Conservation (phyloP, 257 asterid genomes). For the Echites panduratus region DNA sequence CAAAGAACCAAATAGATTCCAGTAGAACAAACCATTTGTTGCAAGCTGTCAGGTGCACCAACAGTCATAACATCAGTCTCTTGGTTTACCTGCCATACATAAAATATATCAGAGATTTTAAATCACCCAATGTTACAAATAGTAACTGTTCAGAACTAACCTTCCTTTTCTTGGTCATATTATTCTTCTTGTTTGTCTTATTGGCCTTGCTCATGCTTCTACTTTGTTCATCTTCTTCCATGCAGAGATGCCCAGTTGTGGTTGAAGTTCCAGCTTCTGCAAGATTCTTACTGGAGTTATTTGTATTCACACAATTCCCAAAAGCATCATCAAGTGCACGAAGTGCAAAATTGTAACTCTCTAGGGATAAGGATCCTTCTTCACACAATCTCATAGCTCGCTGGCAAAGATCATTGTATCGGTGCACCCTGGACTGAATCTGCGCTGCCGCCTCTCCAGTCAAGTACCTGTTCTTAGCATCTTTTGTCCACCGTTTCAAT, state of each 20-base stretch:
- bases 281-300: conserved; percentile 60
- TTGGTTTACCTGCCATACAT: conserved; percentile 52
- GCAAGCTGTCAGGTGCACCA: conserved; percentile 68
- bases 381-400: conserved; percentile 75
- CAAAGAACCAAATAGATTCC: conserved; percentile 13
- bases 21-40: conserved; percentile 65
- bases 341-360: conserved; percentile 49
- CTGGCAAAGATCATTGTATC: conserved; percentile 72
- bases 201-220: conserved; percentile 71
- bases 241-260: conserved; percentile 62
- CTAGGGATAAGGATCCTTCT: conserved; percentile 93
- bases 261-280: conserved; percentile 66
- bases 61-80: conserved; percentile 65
- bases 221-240: conserved; percentile 72
- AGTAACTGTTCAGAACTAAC: conserved; percentile 31
- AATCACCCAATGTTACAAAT: background rate
- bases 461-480: conserved; percentile 54
- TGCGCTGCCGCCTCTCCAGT: conserved; percentile 60
- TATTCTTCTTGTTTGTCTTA: conserved; percentile 56
- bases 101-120: conserved; percentile 7
- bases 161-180: conserved; percentile 73
- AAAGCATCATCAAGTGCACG: conserved; percentile 81
- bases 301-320: conserved; percentile 62
- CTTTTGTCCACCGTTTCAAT: conserved; percentile 90
- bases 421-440: conserved; percentile 69